Percentiles rank a stretch among this genome's conserved stretches.
Conservation (phyloP, 2,329 filamentous ascomycete species). For the Plectosphaerella plurivora region DNA sequence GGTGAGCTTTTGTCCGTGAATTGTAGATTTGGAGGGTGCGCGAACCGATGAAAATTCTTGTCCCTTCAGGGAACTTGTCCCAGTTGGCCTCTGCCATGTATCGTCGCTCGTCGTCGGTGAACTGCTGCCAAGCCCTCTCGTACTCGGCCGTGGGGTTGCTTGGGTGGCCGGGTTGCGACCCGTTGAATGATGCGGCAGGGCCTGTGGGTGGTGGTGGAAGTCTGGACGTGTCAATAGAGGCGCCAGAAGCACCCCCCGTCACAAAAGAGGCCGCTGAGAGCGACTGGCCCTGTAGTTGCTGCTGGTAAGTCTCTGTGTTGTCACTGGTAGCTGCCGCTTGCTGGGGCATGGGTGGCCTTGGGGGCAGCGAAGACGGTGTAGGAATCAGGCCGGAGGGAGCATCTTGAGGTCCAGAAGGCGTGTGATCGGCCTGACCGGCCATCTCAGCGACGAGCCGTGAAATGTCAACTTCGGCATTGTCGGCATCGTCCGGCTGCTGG, state of each 20-base stretch:
- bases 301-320: background rate
- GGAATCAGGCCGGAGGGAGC: conserved; percentile 24
- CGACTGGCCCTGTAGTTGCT: background rate
- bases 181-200: conserved; percentile 17
- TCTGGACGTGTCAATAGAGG: conserved; percentile 5
- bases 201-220: conserved; percentile 23
- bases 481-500: conserved; percentile 16
- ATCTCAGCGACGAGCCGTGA: conserved; percentile 36
- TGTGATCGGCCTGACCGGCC: conserved; percentile 26
- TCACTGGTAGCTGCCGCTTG: conserved; percentile 16
- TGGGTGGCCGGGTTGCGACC: no score
- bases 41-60: conserved; percentile 76
- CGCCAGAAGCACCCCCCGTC: background rate
- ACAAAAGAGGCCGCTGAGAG: background rate
- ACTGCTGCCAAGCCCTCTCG: conserved; percentile 67
- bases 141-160: conserved; percentile 30
- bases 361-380: conserved; percentile 37
- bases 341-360: conserved; percentile 38
- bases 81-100: conserved; percentile 76
- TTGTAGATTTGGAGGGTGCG: conserved; percentile 15
- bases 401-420: background rate
- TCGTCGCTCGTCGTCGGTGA: conserved; percentile 66
- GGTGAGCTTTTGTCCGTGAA: background rate
- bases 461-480: conserved; percentile 26
- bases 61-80: conserved; percentile 75